A percentile compares a stretch with the other conserved stretches of the same genome.
These are phyloP conservation scores for Houttuynia cordata DNA, from an alignment of 164 flowering plant genomes.

Conservation along the genomic window DNA sequence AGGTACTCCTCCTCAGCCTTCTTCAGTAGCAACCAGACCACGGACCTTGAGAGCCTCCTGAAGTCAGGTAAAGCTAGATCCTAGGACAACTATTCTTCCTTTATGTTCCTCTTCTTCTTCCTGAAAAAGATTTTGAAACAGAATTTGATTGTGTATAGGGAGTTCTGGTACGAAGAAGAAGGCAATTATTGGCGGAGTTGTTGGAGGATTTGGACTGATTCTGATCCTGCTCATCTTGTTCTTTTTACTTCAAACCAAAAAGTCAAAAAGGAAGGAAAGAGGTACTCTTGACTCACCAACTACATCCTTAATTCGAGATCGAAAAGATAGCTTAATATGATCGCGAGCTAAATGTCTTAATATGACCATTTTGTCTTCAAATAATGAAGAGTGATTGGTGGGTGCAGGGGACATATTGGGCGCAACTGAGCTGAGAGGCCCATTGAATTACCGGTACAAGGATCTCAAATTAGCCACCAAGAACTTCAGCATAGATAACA, in stretches of 20 bases:
- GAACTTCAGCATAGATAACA: constrained; percentile 35
- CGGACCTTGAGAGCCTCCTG: constrained; percentile 25
- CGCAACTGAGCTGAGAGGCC: constrained; percentile 36
- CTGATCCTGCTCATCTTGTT: constrained; percentile 11
- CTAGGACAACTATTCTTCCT: neutral
- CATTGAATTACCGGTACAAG: constrained; percentile 28
- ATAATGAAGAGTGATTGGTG: neutral
- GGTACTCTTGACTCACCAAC: neutral
- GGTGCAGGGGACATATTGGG: constrained; percentile 10
- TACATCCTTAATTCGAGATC: no score
- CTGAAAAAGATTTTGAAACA: neutral
- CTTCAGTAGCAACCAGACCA: constrained; percentile 31
- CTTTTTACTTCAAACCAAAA: neutral
- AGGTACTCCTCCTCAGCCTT: constrained; percentile 41
- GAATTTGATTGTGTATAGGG: neutral
- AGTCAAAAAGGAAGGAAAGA: neutral
- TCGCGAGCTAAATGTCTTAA: no score
- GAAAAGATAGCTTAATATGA: no score
- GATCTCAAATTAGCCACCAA: constrained; percentile 40
- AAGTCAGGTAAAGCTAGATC: constrained; percentile 14
- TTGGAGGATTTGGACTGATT: constrained; percentile 26
- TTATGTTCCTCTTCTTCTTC: neutral
- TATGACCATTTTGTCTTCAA: no score
- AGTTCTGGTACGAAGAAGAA: constrained; percentile 14
- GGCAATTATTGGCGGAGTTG: constrained; percentile 29